Conservation (phyloP, 108 stramenopile genomes). For the Epithemia pelagica region DNA sequence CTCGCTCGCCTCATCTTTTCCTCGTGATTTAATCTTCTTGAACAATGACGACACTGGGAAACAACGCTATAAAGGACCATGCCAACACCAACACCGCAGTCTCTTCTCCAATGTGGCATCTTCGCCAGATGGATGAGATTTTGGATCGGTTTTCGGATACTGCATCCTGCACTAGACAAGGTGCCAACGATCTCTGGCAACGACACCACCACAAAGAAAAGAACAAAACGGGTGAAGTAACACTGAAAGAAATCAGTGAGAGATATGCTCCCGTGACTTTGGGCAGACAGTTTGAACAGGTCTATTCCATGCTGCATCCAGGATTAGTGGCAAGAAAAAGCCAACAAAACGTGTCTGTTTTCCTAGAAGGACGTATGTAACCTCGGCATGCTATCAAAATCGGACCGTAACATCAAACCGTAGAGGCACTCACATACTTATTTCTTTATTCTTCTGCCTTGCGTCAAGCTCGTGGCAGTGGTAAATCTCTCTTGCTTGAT, state of each 20-base stretch:
- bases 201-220: too few species aligned
- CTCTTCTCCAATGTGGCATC: too few species aligned
- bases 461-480: constrained; percentile 48
- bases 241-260: constrained; percentile 5
- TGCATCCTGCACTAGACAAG: not conserved
- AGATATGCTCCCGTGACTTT: constrained; percentile 24
- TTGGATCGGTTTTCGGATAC: not conserved
- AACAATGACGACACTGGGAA: too few species aligned
- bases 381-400: too few species aligned
- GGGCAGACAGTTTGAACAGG: constrained; percentile 25
- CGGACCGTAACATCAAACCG: not conserved
- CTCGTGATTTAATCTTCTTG: too few species aligned
- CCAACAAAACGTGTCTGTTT: constrained; percentile 3
- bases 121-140: not conserved
- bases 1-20: too few species aligned
- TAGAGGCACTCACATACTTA: too few species aligned
- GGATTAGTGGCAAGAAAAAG: constrained; percentile 11
- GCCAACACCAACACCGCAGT: too few species aligned
- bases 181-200: not conserved
- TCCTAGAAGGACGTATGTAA: not conserved
- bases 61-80: too few species aligned
- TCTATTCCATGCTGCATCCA: constrained; percentile 28
- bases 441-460: too few species aligned
- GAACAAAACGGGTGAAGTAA: too few species aligned
- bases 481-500: constrained; percentile 65